phyloP scores from a whole-genome alignment of 164 flowering plant species.

The Santalum album region DNA sequence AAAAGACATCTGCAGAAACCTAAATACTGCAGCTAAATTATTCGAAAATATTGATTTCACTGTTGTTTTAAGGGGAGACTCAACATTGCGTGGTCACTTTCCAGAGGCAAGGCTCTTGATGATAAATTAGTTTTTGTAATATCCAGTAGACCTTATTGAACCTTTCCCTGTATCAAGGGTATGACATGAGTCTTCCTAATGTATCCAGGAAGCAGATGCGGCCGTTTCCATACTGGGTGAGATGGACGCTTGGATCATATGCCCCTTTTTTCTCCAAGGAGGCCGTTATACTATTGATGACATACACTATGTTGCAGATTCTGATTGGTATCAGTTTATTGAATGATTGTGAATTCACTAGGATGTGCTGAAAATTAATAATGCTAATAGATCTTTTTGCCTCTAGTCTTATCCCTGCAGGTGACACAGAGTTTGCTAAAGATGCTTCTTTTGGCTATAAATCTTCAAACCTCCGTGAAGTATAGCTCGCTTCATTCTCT shows the following conservation, averaged over 20 bases:
- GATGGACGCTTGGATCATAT: slow-evolving; percentile 96
- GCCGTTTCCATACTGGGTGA: slow-evolving; percentile 86
- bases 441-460: slow-evolving; percentile 92
- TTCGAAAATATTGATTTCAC: slow-evolving; percentile 52
- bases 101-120: slow-evolving; percentile 66
- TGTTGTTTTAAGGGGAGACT: slow-evolving; percentile 95
- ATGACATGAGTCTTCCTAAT: slow-evolving; percentile 4
- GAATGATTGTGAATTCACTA: slow-evolving; percentile 3
- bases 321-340: slow-evolving; percentile 44
- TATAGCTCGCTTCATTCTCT: slow-evolving; percentile 15
- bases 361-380: background rate
- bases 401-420: slow-evolving; percentile 90
- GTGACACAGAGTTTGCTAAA: slow-evolving; percentile 96
- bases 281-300: slow-evolving; percentile 92
- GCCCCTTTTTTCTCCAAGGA: slow-evolving; percentile 98
- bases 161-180: background rate
- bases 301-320: slow-evolving; percentile 86
- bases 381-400: slow-evolving; percentile 7
- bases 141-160: background rate
- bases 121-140: background rate
- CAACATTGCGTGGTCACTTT: slow-evolving; percentile 97
- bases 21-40: slow-evolving; percentile 55
- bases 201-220: slow-evolving; percentile 84
- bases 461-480: slow-evolving; percentile 92
- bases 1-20: slow-evolving; percentile 68